phyloP scores from a whole-genome alignment of 2,329 filamentous ascomycete species.

The Leptographium procerum region DNA sequence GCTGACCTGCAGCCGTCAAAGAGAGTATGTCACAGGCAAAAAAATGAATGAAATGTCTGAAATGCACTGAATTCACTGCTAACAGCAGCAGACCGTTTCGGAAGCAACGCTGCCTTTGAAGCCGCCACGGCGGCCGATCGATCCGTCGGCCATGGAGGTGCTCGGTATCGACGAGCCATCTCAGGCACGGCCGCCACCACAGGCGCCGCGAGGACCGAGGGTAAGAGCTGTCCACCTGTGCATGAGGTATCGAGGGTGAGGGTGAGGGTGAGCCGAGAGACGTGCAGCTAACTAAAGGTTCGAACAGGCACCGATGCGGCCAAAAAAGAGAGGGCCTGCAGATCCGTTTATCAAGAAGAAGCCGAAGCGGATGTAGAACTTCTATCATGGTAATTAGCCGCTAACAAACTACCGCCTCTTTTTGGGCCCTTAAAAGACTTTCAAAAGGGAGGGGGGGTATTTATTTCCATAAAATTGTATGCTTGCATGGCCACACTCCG shows the following conservation, averaged over 20 bases:
- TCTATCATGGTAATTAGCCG: not conserved
- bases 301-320: constrained; percentile 10
- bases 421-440: too few relatives aligned
- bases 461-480: too few relatives aligned
- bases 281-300: too few relatives aligned
- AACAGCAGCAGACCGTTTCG: not conserved
- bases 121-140: constrained; percentile 20
- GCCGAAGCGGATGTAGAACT: not conserved
- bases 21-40: constrained; percentile 28
- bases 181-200: constrained; percentile 7
- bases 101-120: constrained; percentile 6
- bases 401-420: too few relatives aligned
- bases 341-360: constrained; percentile 31
- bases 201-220: constrained; percentile 1
- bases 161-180: constrained; percentile 29
- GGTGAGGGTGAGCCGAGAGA: too few relatives aligned
- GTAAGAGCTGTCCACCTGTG: not conserved
- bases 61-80: too few relatives aligned
- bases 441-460: too few relatives aligned
- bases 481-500: not conserved
- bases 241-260: too few relatives aligned
- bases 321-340: constrained; percentile 27
- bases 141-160: constrained; percentile 42
- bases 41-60: too few relatives aligned
- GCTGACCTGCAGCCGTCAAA: constrained; percentile 23